Percentiles rank a stretch among this genome's conserved stretches.
Evolutionary conservation across 805 yeast genomes (phyloP).

Genomic region (Teunomyces pallodes): DNA sequence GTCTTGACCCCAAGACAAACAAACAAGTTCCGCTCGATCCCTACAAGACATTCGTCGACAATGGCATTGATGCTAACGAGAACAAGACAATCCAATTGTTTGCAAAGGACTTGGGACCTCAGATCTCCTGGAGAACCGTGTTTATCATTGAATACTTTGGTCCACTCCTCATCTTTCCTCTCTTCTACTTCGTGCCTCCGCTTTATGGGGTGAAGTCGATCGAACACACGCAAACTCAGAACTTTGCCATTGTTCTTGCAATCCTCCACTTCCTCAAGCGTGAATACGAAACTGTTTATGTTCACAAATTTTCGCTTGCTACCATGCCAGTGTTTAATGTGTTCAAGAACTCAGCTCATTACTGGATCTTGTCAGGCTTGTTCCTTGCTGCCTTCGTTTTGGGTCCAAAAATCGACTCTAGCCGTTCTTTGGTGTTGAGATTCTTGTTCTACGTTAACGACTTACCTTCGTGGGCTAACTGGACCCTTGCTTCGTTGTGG

Average conservation of each 20-base stretch:
- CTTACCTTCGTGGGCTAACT: constrained; percentile 27
- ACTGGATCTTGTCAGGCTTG: constrained; percentile 87
- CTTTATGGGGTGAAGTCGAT: constrained; percentile 38
- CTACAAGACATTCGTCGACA: constrained; percentile 44
- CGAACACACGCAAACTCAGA: constrained; percentile 51
- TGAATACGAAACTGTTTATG: constrained; percentile 79
- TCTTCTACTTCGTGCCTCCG: constrained; percentile 49
- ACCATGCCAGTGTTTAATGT: constrained; percentile 91
- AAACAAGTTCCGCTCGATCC: constrained; percentile 45
- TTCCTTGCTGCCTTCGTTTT: constrained; percentile 50
- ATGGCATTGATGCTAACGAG: constrained; percentile 36
- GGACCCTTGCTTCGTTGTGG: constrained; percentile 45
- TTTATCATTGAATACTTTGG: constrained; percentile 86
- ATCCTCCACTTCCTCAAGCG: constrained; percentile 81
- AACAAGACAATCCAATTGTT: constrained; percentile 41
- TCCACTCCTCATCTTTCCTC: constrained; percentile 77
- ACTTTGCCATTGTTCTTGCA: constrained; percentile 51
- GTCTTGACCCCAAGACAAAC: constrained; percentile 19
- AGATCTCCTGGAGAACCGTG: constrained; percentile 90
- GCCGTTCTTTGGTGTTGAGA: constrained; percentile 12
- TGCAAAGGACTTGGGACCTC: constrained; percentile 91
- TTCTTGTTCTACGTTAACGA: constrained; percentile 46
- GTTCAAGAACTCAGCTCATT: constrained; percentile 86
- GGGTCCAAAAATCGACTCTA: constrained; percentile 23
- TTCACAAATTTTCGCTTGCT: constrained; percentile 81